A percentile compares a stretch with the other conserved stretches of the same genome.
Conservation (phyloP, 2,329 filamentous ascomycete genomes). For the Xylariaceae sp. region DNA sequence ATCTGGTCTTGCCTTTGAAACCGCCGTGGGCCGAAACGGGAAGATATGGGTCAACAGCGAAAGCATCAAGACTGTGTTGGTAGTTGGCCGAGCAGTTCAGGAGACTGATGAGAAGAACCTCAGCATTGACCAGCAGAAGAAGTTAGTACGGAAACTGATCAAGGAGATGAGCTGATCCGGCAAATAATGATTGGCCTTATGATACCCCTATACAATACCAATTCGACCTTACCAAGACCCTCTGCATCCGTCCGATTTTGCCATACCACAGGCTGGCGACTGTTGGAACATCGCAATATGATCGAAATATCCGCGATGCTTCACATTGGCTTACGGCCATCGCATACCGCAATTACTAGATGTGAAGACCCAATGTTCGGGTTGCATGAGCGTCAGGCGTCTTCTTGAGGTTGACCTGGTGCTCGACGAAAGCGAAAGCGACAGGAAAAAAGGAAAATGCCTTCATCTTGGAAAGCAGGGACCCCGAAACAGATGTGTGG, state of each 20-base stretch:
- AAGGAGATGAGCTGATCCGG: slow-evolving; percentile 48
- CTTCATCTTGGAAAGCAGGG: no score
- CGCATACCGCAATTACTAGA: background rate
- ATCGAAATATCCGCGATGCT: background rate
- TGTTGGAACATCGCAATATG: background rate
- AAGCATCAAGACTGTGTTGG: slow-evolving; percentile 65
- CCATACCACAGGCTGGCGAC: no score
- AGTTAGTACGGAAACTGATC: slow-evolving; percentile 62
- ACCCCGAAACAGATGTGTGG: no score
- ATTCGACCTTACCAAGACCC: no score
- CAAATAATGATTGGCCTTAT: background rate
- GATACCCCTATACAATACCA: no score
- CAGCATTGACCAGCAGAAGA: slow-evolving; percentile 63
- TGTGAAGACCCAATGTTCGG: background rate
- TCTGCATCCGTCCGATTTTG: no score
- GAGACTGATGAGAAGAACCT: slow-evolving; percentile 69
- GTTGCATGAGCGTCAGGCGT: no score
- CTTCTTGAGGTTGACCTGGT: no score
- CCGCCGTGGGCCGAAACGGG: slow-evolving; percentile 89
- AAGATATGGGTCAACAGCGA: slow-evolving; percentile 87
- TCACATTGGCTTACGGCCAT: background rate
- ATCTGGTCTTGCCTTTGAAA: slow-evolving; percentile 82
- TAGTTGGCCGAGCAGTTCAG: slow-evolving; percentile 72
- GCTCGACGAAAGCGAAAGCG: no score
- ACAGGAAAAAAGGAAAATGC: no score